Base-by-base conservation (phyloP, 2,329 filamentous ascomycete genomes). In the Drechslerella coelobrocha region DNA sequence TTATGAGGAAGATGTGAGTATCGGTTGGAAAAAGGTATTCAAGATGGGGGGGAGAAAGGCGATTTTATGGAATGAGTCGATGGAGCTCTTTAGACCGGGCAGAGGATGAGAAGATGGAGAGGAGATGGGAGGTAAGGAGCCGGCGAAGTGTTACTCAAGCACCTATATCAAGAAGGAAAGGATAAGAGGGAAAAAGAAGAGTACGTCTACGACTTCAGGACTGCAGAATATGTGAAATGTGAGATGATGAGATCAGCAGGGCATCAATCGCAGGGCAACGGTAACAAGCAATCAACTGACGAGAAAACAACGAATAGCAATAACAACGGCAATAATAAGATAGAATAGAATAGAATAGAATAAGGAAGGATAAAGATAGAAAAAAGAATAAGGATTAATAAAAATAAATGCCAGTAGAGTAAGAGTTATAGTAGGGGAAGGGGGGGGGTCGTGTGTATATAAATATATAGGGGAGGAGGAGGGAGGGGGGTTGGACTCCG, bases 401-500 rank as follows among this genome's bases (percentile, higher is more conserved):
- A n/a, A n/a, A n/a, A n/a, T n/a, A n/a, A n/a, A n/a, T n/a, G n/a
- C n/a, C n/a, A n/a, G n/a, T n/a, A n/a, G n/a, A n/a, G n/a, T n/a
- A n/a, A n/a, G n/a, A n/a, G n/a, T n/a, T n/a, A n/a, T n/a, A n/a
- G 37, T 23, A 9, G 52, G 29, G 6, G 12, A 39, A 37, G 9
- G 51, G 51, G 37, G 23, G 52, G 27, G 52, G 23, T 24, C 6
- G 52, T 10, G 34, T 10, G 34, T 55, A 43, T 55, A 54, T 55
- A n/a, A n/a, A n/a, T n/a, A n/a, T 31, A 31, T 21, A 17, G 21
- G 34, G 52, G 52, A 24, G 7, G 21, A 9, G n/a, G n/a, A n/a
- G 31, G 47, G 10, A 26, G 34, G 34, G 54, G 27, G 23, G 54
- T 23, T 14, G 34, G 61, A 47, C 65, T 53, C 57, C 66, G 66